Conservation (phyloP, 306 rosid species). For the Cucumis melo region DNA sequence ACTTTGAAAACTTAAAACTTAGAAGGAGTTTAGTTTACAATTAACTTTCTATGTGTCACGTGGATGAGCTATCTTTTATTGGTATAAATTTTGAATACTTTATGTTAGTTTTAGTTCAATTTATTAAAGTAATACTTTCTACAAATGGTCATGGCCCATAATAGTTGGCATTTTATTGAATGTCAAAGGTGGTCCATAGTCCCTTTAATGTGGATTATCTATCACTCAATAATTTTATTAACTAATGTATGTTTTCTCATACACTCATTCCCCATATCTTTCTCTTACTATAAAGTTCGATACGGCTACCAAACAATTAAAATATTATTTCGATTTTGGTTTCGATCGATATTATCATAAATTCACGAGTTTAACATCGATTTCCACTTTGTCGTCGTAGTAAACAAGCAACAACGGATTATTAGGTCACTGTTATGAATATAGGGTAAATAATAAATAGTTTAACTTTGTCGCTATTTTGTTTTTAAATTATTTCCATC, state of each 20-base stretch:
- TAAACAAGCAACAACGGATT: no score
- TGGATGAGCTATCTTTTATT: background rate
- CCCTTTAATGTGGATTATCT: background rate
- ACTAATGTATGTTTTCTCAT: background rate
- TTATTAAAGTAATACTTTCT: background rate
- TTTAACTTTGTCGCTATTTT: no score
- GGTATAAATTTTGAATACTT: background rate
- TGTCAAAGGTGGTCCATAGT: slow-evolving; percentile 3
- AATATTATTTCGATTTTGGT: no score
- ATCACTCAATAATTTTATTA: background rate
- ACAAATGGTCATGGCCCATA: background rate
- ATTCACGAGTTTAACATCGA: no score
- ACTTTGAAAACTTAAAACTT: background rate
- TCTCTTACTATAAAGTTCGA: no score
- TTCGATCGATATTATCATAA: no score
- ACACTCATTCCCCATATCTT: background rate
- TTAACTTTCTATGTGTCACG: background rate
- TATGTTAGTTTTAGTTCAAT: background rate
- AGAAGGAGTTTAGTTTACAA: background rate
- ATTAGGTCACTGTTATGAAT: no score
- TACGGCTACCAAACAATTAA: no score
- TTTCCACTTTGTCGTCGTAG: no score
- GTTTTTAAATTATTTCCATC: no score
- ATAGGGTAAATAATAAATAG: no score
- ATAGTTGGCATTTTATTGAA: slow-evolving; percentile 1